These are phyloP conservation scores for Solanum arcanum DNA, from an alignment of 257 asterid species.

Conservation along the genomic window DNA sequence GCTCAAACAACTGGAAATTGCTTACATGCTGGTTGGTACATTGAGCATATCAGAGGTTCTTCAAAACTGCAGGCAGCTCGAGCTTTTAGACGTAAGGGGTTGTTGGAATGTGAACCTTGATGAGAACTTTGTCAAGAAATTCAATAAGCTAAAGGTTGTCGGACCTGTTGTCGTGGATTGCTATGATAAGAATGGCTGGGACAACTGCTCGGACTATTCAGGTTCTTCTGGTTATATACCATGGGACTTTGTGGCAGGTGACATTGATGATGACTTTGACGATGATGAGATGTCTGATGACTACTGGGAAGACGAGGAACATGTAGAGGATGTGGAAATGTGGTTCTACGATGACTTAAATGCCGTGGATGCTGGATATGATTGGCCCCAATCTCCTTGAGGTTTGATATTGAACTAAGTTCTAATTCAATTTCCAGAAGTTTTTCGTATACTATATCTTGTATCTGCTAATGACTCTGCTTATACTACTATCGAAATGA, in stretches of 20 bases:
- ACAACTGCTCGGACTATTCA: constrained; percentile 25
- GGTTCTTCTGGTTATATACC: constrained; percentile 20
- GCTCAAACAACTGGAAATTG: constrained; percentile 34
- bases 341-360: constrained; percentile 24
- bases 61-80: constrained; percentile 12
- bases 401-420: background rate
- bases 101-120: constrained; percentile 44
- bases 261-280: constrained; percentile 5
- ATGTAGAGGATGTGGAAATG: constrained; percentile 15
- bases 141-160: constrained; percentile 22
- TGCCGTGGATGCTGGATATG: constrained; percentile 14
- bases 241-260: constrained; percentile 22
- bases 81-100: constrained; percentile 27
- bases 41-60: constrained; percentile 13
- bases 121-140: constrained; percentile 17
- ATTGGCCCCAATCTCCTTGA: constrained; percentile 46
- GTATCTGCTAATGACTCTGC: background rate
- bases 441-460: background rate
- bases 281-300: constrained; percentile 30
- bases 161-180: constrained; percentile 31
- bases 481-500: background rate
- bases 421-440: background rate
- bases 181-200: constrained; percentile 25
- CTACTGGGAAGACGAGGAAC: constrained; percentile 18
- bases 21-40: constrained; percentile 20